These are phyloP conservation scores for Posidonia oceanica DNA, from an alignment of 116 monocot genomes.

Conservation along the genomic window DNA sequence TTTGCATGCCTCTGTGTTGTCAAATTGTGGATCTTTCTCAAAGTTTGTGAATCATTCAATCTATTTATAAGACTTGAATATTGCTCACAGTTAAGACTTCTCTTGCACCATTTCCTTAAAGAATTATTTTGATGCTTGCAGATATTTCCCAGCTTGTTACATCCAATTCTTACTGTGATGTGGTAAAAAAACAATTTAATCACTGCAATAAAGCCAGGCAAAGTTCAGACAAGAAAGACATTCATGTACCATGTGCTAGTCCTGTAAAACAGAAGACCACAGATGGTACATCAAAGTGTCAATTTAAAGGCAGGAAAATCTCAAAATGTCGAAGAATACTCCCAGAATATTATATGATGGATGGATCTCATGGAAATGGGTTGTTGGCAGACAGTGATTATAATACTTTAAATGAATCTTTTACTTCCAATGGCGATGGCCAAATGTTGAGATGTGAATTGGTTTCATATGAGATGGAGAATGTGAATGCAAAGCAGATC, in stretches of 20 bases:
- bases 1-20: too few species aligned
- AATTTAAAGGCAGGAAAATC: conserved; percentile 2
- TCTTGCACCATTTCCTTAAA: too few species aligned
- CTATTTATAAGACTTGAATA: too few species aligned
- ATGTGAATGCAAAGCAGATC: conserved; percentile 5
- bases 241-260: background rate
- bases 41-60: too few species aligned
- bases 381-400: background rate
- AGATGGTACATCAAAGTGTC: background rate
- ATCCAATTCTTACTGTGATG: background rate
- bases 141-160: conserved; percentile 2
- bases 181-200: conserved; percentile 1
- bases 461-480: background rate
- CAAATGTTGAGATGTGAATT: background rate
- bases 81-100: too few species aligned
- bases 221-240: background rate
- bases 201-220: background rate
- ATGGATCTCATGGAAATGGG: background rate
- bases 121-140: background rate
- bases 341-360: background rate
- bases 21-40: too few species aligned
- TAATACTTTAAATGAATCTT: conserved; percentile 3
- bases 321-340: background rate
- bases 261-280: background rate
- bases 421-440: conserved; percentile 1